phyloP scores from a whole-genome alignment of 352 stramenopile genomes.

The Pythium monospermum region DNA sequence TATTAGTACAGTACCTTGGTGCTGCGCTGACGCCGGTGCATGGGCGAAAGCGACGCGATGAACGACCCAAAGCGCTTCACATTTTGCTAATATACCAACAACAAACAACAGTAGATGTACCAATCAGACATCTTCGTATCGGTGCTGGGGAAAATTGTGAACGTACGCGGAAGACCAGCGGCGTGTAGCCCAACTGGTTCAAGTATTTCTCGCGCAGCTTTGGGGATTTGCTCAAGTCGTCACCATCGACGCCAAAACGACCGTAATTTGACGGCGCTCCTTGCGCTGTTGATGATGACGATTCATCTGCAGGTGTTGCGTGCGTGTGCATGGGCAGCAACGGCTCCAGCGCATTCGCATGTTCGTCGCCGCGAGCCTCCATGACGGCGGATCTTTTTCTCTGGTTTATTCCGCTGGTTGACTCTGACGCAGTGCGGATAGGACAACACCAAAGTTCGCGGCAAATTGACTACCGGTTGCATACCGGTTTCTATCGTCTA shows the following conservation, averaged over 20 bases:
- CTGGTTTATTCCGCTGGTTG: slow-evolving; percentile 3
- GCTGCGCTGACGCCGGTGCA: slow-evolving; percentile 35
- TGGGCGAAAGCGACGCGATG: slow-evolving; percentile 67
- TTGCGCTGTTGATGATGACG: no score
- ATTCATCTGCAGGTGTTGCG: slow-evolving; percentile 18
- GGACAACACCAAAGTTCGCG: no score
- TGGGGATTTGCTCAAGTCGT: slow-evolving; percentile 25
- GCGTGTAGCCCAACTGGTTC: slow-evolving; percentile 73
- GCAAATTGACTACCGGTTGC: no score
- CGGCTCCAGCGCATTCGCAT: slow-evolving; percentile 28
- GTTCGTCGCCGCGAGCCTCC: neutral
- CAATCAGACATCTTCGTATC: no score
- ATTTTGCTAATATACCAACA: slow-evolving; percentile 36
- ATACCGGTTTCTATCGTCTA: no score
- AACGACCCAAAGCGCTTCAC: slow-evolving; percentile 68
- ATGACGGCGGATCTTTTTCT: neutral
- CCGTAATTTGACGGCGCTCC: slow-evolving; percentile 9
- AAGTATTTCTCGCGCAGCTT: slow-evolving; percentile 65
- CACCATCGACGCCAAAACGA: slow-evolving; percentile 6
- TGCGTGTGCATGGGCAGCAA: slow-evolving; percentile 43
- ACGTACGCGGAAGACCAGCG: slow-evolving; percentile 71
- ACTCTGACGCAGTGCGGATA: neutral
- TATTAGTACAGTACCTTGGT: slow-evolving; percentile 10
- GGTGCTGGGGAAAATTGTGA: no score
- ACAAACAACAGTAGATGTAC: no score